Conservation (phyloP, 2,329 filamentous ascomycete species). For the Cyanodermella asteris region DNA sequence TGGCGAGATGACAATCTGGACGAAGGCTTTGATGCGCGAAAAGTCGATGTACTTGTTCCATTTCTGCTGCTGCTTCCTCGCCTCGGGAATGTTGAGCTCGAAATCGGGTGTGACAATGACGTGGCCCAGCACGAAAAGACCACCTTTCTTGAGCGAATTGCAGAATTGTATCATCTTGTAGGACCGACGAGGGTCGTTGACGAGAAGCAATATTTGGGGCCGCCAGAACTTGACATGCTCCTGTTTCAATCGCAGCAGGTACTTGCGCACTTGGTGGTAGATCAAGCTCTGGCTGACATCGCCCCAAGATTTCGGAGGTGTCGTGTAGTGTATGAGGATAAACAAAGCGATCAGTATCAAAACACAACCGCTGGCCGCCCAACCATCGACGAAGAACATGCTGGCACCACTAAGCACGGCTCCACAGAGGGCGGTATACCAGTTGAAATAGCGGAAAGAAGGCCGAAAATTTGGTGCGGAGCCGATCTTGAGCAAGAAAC, state of each 20-base stretch:
- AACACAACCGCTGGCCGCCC: conserved; percentile 57
- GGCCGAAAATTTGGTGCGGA: conserved; percentile 78
- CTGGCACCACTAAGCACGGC: conserved; percentile 54
- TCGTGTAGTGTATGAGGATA: conserved; percentile 63
- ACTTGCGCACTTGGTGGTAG: conserved; percentile 74
- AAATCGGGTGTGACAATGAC: conserved; percentile 77
- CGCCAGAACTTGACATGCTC: conserved; percentile 92
- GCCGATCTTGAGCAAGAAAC: conserved; percentile 66
- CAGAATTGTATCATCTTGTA: conserved; percentile 76
- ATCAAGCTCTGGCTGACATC: conserved; percentile 79
- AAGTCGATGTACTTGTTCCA: conserved; percentile 80
- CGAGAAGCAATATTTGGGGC: conserved; percentile 64
- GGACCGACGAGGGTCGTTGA: conserved; percentile 63
- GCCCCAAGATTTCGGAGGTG: conserved; percentile 71
- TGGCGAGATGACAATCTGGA: conserved; percentile 67
- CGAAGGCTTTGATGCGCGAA: conserved; percentile 70
- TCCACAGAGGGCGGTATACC: conserved; percentile 57
- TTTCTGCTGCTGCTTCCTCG: conserved; percentile 54
- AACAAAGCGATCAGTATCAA: conserved; percentile 57
- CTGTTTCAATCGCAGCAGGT: conserved; percentile 57
- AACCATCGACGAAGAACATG: conserved; percentile 78
- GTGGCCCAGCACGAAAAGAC: conserved; percentile 65
- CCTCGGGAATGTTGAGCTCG: conserved; percentile 54
- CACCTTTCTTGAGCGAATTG: conserved; percentile 76
- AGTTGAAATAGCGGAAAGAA: conserved; percentile 74